Evolutionary conservation across 2,329 filamentous ascomycete species (phyloP).

Genomic region (Hymenoscyphus occultus): DNA sequence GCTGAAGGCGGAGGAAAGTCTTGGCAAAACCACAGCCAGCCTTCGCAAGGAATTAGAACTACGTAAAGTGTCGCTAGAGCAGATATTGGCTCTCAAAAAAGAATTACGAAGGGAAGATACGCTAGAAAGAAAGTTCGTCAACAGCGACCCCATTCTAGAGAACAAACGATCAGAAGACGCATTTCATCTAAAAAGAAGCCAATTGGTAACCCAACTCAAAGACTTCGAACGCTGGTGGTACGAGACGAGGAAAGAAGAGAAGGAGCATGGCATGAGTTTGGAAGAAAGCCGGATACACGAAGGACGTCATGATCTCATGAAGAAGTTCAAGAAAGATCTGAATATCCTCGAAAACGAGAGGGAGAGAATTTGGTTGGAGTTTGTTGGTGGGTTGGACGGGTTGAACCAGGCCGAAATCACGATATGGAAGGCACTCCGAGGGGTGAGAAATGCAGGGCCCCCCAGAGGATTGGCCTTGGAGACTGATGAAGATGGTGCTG

Average conservation of each 20-base stretch:
- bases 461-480: neutral
- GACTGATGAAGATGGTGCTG: neutral
- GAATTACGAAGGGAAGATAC: neutral
- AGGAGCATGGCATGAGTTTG: neutral
- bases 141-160: neutral
- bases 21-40: neutral
- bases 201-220: constrained; percentile 1
- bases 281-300: constrained; percentile 7
- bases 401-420: constrained; percentile 2
- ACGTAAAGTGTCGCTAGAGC: constrained; percentile 3
- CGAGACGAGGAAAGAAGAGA: constrained; percentile 4
- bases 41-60: neutral
- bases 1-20: neutral
- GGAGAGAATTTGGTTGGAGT: constrained; percentile 10
- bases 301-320: constrained; percentile 5
- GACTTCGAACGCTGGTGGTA: neutral
- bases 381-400: constrained; percentile 11
- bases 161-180: constrained; percentile 9
- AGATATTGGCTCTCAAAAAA: neutral
- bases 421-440: constrained; percentile 10
- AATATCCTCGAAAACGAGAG: constrained; percentile 8
- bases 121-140: neutral
- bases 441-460: neutral
- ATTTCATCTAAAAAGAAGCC: constrained; percentile 3
- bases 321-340: constrained; percentile 2